These are phyloP conservation scores for Ambrosia trifida DNA, from an alignment of 129 eudicot genomes.

Conservation along the genomic window DNA sequence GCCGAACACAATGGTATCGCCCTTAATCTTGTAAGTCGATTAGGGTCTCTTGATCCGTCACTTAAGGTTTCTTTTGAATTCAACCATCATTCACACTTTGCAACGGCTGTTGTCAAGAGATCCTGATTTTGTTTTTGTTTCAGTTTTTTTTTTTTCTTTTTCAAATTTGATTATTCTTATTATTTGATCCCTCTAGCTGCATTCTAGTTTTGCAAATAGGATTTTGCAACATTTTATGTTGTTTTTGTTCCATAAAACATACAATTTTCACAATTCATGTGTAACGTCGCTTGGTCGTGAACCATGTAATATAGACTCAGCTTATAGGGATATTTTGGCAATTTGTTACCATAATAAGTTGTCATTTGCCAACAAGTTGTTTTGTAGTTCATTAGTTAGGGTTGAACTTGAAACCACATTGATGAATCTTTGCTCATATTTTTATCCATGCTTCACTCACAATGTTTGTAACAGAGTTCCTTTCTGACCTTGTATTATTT, in stretches of 20 bases:
- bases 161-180: constrained; percentile 42
- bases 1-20: constrained; percentile 91
- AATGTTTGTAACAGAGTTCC: not conserved
- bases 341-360: constrained; percentile 3
- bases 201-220: constrained; percentile 40
- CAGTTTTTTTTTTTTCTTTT: not conserved
- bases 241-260: constrained; percentile 23
- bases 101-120: constrained; percentile 84
- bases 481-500: not conserved
- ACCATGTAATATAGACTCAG: constrained; percentile 31
- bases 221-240: constrained; percentile 29
- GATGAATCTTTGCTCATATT: not conserved
- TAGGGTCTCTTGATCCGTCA: constrained; percentile 76
- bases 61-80: constrained; percentile 81
- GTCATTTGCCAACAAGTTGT: constrained; percentile 8
- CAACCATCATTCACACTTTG: constrained; percentile 78
- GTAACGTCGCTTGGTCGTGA: constrained; percentile 14
- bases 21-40: constrained; percentile 62
- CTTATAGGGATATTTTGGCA: constrained; percentile 32
- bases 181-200: constrained; percentile 22
- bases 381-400: not conserved
- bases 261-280: constrained; percentile 26
- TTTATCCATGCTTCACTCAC: not conserved
- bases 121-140: constrained; percentile 47
- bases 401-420: not conserved